These are phyloP conservation scores for Penicillium dipodomyicola DNA, from an alignment of 495 filamentous ascomycete species.

Conservation along the genomic window DNA sequence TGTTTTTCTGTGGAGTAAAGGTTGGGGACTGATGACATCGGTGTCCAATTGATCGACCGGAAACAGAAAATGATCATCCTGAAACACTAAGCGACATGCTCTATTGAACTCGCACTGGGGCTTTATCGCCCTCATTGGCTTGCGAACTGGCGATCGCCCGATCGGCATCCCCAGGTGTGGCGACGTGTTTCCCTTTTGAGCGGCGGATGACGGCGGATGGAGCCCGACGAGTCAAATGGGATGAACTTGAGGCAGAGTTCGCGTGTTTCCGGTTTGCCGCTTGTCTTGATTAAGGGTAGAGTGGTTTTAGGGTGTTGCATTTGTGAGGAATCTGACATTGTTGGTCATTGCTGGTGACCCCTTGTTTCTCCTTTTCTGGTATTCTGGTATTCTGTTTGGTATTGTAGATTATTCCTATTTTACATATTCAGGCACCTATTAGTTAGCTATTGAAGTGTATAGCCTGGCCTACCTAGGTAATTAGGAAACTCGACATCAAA, in stretches of 20 bases:
- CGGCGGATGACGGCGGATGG: slow-evolving; percentile 7
- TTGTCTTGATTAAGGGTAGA: slow-evolving; percentile 1
- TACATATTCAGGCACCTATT: too few relatives aligned
- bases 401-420: background rate
- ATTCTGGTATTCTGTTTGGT: background rate
- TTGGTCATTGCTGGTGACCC: background rate
- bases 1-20: slow-evolving; percentile 9
- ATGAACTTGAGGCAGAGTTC: slow-evolving; percentile 5
- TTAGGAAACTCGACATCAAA: background rate
- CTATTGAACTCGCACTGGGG: slow-evolving; percentile 9
- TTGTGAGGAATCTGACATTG: slow-evolving; percentile 12
- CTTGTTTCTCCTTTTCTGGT: slow-evolving; percentile 6
- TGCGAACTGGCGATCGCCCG: slow-evolving; percentile 7
- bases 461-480: background rate
- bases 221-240: background rate
- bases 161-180: slow-evolving; percentile 15
- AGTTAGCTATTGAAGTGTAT: too few relatives aligned
- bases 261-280: slow-evolving; percentile 7
- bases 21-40: slow-evolving; percentile 9
- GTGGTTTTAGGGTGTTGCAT: slow-evolving; percentile 4
- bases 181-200: slow-evolving; percentile 6
- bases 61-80: slow-evolving; percentile 8
- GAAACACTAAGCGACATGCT: slow-evolving; percentile 15
- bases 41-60: background rate
- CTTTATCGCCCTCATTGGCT: background rate